Conservation (phyloP, 1,284 basidiomycete genomes). For the Ceratobasidium theobromae region DNA sequence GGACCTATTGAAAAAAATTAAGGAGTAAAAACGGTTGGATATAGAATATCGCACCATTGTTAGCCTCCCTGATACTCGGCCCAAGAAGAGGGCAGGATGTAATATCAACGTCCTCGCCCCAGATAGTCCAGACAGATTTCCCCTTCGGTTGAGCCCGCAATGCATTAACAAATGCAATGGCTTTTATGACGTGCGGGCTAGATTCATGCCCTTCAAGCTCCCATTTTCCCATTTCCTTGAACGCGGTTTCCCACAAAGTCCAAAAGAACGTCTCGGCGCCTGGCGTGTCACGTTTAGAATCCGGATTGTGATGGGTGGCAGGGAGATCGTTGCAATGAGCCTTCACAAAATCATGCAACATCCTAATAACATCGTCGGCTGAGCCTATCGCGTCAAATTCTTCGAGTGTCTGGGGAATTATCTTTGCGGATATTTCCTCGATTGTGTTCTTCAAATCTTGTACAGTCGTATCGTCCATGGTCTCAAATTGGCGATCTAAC, state of each 20-base stretch:
- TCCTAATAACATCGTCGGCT: neutral
- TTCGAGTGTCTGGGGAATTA: neutral
- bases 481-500: neutral
- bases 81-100: conserved; percentile 14
- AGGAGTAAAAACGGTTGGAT: neutral
- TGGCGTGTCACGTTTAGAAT: conserved; percentile 16
- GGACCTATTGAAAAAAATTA: conserved; percentile 2
- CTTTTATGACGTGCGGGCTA: neutral
- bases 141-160: neutral
- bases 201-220: neutral
- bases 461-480: neutral
- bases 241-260: conserved; percentile 5
- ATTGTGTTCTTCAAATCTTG: neutral
- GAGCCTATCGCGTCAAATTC: neutral
- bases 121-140: conserved; percentile 10
- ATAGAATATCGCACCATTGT: conserved; percentile 1
- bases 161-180: conserved; percentile 1
- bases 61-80: conserved; percentile 13
- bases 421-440: neutral
- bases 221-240: neutral
- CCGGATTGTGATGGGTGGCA: neutral
- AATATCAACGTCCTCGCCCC: conserved; percentile 13
- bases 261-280: conserved; percentile 28
- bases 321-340: neutral
- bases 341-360: neutral